Evolutionary conservation across 2,329 filamentous ascomycete species (phyloP), one percentile per base, ranked within the genome.

Genomic region (Talaromyces piceae): DNA sequence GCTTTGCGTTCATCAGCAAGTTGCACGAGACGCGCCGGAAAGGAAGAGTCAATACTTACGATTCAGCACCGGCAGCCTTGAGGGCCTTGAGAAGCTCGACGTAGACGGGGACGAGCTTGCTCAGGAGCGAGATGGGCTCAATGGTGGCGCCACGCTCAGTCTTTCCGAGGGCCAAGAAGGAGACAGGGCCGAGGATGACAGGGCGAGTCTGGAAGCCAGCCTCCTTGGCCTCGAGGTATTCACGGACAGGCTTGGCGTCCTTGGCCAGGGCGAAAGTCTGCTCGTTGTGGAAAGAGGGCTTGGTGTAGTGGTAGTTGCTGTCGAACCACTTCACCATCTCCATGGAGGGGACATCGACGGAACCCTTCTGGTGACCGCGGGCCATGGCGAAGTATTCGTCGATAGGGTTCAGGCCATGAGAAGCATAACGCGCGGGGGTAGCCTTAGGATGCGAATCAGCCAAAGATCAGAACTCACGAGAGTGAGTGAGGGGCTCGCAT

Each of bases 271-370:
- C 91, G 85, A 98, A 98, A 68, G 81, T 85, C 83, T 98, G 93
- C 81, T 88, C 87, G 78, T 96, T 86, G 77, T 96, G 90, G 61
- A 98, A 83, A 57, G 93, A 96, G 59, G 93, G 93, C 85, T 97
- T 97, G 78, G 97, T 93, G 75, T 98, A 98, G 83, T 97, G 93
- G 86, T 98, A 98, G 87, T 98, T 98, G 61, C 90, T 95, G 82
- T 98, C 93, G 72, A 98, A 98, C 93, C 93, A 98, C 82, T 98
- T 98, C 67, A 98, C 93, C 93, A 98, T 98, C 82, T 98, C 93
- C 78, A 53, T 53, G 31, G 51, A 53, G 18, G 51, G 60, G 53
- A 64, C 63, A 51, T 73, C 70, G 54, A 70, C 69, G 53, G 73
- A 88, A 83, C 68, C 84, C 83, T 84, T 94, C 78, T 98, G 93